Conservation (phyloP, 1,284 basidiomycete genomes). For the Boletellus dicymbophilus region DNA sequence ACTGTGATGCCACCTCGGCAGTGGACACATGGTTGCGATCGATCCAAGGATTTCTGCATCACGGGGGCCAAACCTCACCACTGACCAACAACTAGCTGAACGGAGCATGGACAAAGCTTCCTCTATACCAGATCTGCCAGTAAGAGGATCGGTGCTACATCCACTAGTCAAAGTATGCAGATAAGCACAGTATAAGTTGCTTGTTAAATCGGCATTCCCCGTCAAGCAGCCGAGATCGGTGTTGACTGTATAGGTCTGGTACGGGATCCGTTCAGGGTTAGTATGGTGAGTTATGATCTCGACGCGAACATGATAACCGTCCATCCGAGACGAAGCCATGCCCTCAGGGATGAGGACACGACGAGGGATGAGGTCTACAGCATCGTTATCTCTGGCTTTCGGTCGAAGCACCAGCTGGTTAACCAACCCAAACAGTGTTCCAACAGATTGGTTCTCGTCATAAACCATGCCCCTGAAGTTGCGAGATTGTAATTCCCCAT, state of each 20-base stretch:
- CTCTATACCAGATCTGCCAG: background rate
- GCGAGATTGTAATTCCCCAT: background rate
- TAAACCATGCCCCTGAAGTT: background rate
- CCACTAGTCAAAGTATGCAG: background rate
- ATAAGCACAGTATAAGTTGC: background rate
- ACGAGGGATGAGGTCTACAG: background rate
- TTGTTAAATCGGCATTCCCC: background rate
- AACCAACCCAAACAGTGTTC: background rate
- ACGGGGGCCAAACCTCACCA: background rate
- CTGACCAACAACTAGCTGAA: background rate
- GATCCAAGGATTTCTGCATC: background rate
- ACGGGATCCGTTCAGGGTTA: background rate
- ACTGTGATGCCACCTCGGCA: background rate
- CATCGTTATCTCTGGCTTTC: background rate
- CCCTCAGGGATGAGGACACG: slow-evolving; percentile 44
- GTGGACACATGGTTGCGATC: background rate
- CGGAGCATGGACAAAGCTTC: background rate
- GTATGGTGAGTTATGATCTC: background rate
- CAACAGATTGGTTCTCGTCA: background rate
- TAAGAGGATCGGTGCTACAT: background rate
- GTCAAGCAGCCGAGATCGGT: background rate
- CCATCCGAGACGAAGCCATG: slow-evolving; percentile 22
- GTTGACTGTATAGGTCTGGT: background rate
- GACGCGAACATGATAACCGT: slow-evolving; percentile 27
- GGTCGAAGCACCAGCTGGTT: background rate